Percentiles rank a stretch among this genome's conserved stretches.
Evolutionary conservation across 805 yeast species (phyloP).

Genomic region (Lachancea lanzarotensis): DNA sequence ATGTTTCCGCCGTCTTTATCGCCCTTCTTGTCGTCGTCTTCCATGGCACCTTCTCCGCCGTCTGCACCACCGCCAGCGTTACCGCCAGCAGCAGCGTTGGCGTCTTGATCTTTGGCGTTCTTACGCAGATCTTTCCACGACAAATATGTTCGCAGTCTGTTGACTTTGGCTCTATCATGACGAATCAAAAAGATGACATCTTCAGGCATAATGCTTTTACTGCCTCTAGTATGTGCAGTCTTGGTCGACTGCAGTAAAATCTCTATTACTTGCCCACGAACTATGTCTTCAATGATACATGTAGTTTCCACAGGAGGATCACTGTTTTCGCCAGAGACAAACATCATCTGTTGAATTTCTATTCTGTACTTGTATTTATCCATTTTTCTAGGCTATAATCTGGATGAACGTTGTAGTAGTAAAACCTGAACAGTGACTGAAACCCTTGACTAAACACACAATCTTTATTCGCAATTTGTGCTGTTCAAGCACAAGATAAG

Average conservation of each 20-base stretch:
- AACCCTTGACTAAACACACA: too few species aligned
- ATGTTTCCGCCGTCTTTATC: constrained; percentile 39
- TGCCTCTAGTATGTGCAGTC: constrained; percentile 73
- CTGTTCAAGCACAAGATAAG: too few species aligned
- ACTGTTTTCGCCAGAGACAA: constrained; percentile 89
- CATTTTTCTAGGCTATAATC: not conserved
- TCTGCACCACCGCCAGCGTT: constrained; percentile 42
- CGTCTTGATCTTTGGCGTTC: constrained; percentile 59
- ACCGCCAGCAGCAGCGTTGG: constrained; percentile 52
- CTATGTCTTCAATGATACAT: constrained; percentile 90
- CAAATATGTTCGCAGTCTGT: constrained; percentile 79
- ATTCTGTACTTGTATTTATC: constrained; percentile 69
- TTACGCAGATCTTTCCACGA: constrained; percentile 98
- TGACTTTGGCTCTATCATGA: constrained; percentile 91
- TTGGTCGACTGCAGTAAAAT: constrained; percentile 68
- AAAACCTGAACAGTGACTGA: too few species aligned
- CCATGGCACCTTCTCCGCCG: constrained; percentile 35
- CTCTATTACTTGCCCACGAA: constrained; percentile 89
- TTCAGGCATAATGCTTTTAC: constrained; percentile 81
- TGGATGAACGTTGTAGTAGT: not conserved
- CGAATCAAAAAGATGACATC: constrained; percentile 89
- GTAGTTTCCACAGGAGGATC: constrained; percentile 93
- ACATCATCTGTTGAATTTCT: constrained; percentile 99
- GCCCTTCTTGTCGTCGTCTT: constrained; percentile 28
- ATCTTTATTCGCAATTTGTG: too few species aligned